Base-by-base conservation (phyloP, 2,329 filamentous ascomycete genomes). In the Orbilia blumenaviensis region DNA sequence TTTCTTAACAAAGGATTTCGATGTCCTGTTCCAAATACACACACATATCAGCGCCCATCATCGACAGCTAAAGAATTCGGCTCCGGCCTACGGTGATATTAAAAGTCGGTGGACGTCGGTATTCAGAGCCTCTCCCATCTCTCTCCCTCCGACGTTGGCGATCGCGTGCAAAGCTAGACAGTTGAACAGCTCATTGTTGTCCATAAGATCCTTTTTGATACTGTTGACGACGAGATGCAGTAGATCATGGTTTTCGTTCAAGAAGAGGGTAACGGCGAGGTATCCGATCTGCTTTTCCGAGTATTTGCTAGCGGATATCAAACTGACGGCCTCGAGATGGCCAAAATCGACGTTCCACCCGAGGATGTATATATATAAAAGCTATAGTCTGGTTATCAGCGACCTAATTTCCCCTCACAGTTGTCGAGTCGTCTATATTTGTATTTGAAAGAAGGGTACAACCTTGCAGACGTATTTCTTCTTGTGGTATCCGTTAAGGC, bases 391-490 rank as follows among this genome's bases (percentile, higher is more conserved):
- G 62, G 32, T n/a, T 5, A 34, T 67, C 10, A 67, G 14, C 68
- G 80, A 75, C 29, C 66, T 48, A 63, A 36, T 23, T 68, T 34
- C 18, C 32, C 18, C 3, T n/a, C 6, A 3, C 48, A 9, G n/a
- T n/a, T n/a, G n/a, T n/a, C 25, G 34, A 16, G 3, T 27, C 12
- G 7, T 1, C 2, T 2, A 12, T 16, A 21, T 18, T 25, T 68
- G 18, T 54, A 18, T 8, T n/a, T n/a, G 27, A n/a, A 18, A n/a
- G 4, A 62, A 82, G 66, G 46, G 9, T 54, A 54, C 48, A 84
- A 89, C 88, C 86, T 99, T 99, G 92, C 95, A 99, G 79, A 99
- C 95, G 83, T 99, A 99, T 91, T 99, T 99, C 88, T 99, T 99
- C 87, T 96, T 97, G 86, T 97, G 93, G 82, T 99, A 99, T 79